Conservation (phyloP, 345 rosid species). For the Limnanthes douglasii region DNA sequence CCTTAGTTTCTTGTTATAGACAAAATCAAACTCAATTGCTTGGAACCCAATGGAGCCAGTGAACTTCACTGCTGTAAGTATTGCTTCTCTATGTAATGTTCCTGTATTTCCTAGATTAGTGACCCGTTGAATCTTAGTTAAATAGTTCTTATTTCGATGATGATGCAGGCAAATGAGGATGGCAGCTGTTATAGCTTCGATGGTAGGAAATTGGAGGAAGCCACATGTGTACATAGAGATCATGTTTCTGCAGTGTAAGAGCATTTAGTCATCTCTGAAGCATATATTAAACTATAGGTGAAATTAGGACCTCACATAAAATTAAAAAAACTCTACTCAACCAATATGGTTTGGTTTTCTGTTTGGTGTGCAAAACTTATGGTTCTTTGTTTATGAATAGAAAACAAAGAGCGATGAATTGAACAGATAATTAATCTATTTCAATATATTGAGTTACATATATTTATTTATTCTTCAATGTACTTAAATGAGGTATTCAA, state of each 20-base stretch:
- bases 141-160: conserved; percentile 6
- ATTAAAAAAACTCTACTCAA: no score
- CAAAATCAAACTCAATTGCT: conserved; percentile 74
- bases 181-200: conserved; percentile 88
- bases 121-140: no score
- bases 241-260: conserved; percentile 99
- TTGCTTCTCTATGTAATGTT: no score
- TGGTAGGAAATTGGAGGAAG: conserved; percentile 71
- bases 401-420: no score
- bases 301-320: no score
- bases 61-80: conserved; percentile 92
- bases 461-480: no score
- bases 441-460: no score
- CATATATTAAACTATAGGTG: background rate
- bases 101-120: no score
- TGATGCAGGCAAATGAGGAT: conserved; percentile 91
- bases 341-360: no score
- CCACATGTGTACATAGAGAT: conserved; percentile 89
- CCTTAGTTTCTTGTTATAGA: conserved; percentile 49
- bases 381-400: background rate
- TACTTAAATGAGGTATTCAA: no score
- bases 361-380: background rate
- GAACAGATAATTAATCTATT: no score
- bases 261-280: conserved; percentile 1
- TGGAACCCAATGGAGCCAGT: conserved; percentile 99